Percentiles rank a stretch among this genome's conserved stretches.
Conservation (phyloP, 805 yeast genomes). For the Nakazawaea ernobii region DNA sequence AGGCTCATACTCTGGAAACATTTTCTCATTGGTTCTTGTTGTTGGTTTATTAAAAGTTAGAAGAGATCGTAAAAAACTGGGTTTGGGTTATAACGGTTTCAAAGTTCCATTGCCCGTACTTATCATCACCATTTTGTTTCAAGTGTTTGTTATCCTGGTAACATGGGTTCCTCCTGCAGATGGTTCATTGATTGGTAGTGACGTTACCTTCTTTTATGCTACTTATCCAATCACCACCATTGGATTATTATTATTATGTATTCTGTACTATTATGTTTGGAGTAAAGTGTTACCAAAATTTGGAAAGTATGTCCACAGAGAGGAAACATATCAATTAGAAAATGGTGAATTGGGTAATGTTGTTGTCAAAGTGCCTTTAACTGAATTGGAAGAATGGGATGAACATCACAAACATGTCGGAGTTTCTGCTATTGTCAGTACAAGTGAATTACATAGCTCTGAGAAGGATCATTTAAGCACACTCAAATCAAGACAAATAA, state of each 20-base stretch:
- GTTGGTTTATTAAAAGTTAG: conserved; percentile 34
- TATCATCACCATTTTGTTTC: conserved; percentile 26
- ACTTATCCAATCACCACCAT: conserved; percentile 34
- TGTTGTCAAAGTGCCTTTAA: conserved; percentile 28
- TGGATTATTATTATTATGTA: conserved; percentile 28
- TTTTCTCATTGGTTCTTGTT: conserved; percentile 35
- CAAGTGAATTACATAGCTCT: not conserved
- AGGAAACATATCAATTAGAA: conserved; percentile 23
- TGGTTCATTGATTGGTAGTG: conserved; percentile 33
- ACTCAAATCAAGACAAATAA: not conserved
- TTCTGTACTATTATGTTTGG: conserved; percentile 32
- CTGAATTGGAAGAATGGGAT: conserved; percentile 29
- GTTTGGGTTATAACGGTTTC: conserved; percentile 29
- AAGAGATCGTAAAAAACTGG: conserved; percentile 25
- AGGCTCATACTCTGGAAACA: conserved; percentile 41
- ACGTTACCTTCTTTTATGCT: conserved; percentile 36
- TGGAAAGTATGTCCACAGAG: conserved; percentile 28
- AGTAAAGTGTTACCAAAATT: conserved; percentile 27
- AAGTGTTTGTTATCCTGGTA: conserved; percentile 33
- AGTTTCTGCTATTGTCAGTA: not conserved
- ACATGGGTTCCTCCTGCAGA: conserved; percentile 36
- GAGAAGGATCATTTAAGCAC: not conserved
- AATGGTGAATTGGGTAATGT: conserved; percentile 35
- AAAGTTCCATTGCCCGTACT: conserved; percentile 30
- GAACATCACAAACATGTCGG: conserved; percentile 7